Evolutionary conservation across 169 alveolate genomes (phyloP).

Genomic region (Eimeria praecox): DNA sequence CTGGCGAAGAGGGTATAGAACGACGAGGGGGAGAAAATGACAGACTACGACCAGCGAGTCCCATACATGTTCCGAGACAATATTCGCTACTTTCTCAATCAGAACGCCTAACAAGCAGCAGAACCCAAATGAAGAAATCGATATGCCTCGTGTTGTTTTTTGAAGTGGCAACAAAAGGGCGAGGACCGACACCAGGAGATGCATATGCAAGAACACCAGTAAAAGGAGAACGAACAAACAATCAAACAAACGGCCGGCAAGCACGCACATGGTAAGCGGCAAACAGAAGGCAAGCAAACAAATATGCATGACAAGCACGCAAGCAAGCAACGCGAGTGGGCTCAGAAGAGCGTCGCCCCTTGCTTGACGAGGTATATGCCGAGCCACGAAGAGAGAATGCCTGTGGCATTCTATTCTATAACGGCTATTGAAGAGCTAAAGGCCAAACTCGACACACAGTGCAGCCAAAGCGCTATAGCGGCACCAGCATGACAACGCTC

Average conservation of each 20-base stretch:
- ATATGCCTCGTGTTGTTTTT: not conserved
- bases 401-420: not conserved
- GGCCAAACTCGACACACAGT: not conserved
- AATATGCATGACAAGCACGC: not conserved
- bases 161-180: no score
- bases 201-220: not conserved
- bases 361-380: not conserved
- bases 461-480: constrained; percentile 50
- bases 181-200: no score
- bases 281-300: not conserved
- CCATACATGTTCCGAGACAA: constrained; percentile 27
- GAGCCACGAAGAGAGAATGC: not conserved
- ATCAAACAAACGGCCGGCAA: not conserved
- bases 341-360: not conserved
- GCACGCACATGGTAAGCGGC: not conserved
- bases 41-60: not conserved
- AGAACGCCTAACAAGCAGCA: not conserved
- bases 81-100: not conserved
- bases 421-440: not conserved
- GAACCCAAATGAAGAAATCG: not conserved
- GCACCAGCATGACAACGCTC: constrained; percentile 1
- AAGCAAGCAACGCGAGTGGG: not conserved
- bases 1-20: not conserved
- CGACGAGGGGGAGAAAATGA: not conserved
- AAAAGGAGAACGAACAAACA: not conserved